Conservation (phyloP, 2,329 filamentous ascomycete genomes). For the Zasmidium citrigriseum region DNA sequence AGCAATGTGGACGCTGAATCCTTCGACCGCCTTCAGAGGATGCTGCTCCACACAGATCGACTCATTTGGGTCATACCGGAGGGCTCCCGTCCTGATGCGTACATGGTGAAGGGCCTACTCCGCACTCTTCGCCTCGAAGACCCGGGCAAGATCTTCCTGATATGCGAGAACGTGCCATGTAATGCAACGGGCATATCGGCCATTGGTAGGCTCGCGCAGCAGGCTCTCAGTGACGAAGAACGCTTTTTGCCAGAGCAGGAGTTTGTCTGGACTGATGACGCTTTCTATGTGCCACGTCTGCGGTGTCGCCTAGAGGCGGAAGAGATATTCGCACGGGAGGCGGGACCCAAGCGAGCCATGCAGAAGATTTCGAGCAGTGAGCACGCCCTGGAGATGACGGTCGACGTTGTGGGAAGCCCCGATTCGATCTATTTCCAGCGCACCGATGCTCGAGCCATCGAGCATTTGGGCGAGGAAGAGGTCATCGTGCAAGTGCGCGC, state of each 20-base stretch:
- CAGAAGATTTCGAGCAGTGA: neutral
- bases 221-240: no score
- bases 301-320: no score
- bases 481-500: conserved; percentile 22
- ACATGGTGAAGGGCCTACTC: neutral
- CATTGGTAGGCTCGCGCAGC: no score
- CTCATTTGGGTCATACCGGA: conserved; percentile 2
- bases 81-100: neutral
- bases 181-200: no score
- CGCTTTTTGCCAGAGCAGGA: no score
- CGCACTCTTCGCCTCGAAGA: conserved; percentile 8
- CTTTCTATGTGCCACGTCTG: no score
- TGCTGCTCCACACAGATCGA: neutral
- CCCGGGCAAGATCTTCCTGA: neutral
- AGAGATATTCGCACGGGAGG: neutral
- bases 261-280: no score
- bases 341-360: neutral
- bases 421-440: neutral
- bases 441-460: no score
- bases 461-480: conserved; percentile 15
- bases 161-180: neutral
- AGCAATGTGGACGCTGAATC: no score
- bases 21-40: no score
- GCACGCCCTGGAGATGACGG: neutral
- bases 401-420: neutral